Evolutionary conservation across 2,329 filamentous ascomycete genomes (phyloP).

Genomic region (Ascochyta pisi): DNA sequence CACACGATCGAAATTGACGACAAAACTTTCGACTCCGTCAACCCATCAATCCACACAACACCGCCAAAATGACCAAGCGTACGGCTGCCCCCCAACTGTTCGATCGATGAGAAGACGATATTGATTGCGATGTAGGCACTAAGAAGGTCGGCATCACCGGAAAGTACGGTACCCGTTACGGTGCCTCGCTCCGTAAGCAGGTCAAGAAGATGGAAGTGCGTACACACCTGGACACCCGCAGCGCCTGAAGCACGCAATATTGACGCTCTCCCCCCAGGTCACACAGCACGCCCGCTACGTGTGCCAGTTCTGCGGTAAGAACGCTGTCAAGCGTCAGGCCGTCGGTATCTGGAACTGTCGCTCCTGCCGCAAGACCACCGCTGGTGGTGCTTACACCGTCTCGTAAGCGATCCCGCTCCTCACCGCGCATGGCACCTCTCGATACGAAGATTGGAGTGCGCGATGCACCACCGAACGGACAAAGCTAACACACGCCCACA

Average conservation of each 20-base stretch:
- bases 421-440: background rate
- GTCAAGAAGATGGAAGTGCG: slow-evolving; percentile 94
- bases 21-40: slow-evolving; percentile 26
- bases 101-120: slow-evolving; percentile 15
- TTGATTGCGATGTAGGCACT: slow-evolving; percentile 38
- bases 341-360: slow-evolving; percentile 98
- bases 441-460: background rate
- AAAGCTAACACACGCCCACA: slow-evolving; percentile 52
- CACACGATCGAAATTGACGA: slow-evolving; percentile 20
- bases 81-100: slow-evolving; percentile 26
- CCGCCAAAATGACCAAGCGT: slow-evolving; percentile 63
- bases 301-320: slow-evolving; percentile 95
- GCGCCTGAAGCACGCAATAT: slow-evolving; percentile 21
- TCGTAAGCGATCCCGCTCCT: slow-evolving; percentile 69
- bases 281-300: slow-evolving; percentile 95
- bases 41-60: slow-evolving; percentile 31
- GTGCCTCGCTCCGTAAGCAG: slow-evolving; percentile 99
- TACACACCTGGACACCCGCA: slow-evolving; percentile 19
- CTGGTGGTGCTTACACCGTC: slow-evolving; percentile 92
- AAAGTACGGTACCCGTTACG: slow-evolving; percentile 96
- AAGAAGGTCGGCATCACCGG: slow-evolving; percentile 93
- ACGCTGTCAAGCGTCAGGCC: slow-evolving; percentile 84
- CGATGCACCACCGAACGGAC: slow-evolving; percentile 2
- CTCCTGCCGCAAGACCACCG: slow-evolving; percentile 91
- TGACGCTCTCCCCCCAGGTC: slow-evolving; percentile 60